Evolutionary conservation across 441 rosid species (phyloP), one percentile per base, ranked within the genome.

Genomic region (Erysimum cheiri): DNA sequence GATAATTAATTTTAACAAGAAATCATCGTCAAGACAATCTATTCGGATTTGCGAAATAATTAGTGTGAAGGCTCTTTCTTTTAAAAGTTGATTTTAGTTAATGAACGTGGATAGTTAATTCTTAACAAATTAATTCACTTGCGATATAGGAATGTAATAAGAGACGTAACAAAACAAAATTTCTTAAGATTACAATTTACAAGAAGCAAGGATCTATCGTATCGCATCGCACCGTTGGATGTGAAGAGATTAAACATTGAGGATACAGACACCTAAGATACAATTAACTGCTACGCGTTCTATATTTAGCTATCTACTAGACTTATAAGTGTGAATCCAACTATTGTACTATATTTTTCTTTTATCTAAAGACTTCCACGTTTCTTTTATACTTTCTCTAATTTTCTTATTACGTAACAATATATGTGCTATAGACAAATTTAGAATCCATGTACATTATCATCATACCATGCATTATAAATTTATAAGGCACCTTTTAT

Each of bases 61-160:
- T 31, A 31, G 44, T 39, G 43, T 39, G 43, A 31, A 39, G 43
- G 14, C 43, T 39, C 43, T 39, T 12, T 39, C 6, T 39, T 39
- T 31, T 31, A 5, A 31, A 31, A 31, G 33, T 31, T 31, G 8
- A 31, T 31, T 35, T 37, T 37, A 15, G 12, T 40, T 7, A 40
- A 40, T 39, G 54, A 54, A 61, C 44, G n/a, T n/a, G n/a, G n/a
- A n/a, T n/a, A 11, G 67, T 31, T 61, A 15, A 29, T 40, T 44
- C 54, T 31, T 14, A 61, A 61, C 54, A 15, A 31, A 46, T 33
- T 13, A 31, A 62, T 33, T 22, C 41, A 10, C 29, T n/a, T 62
- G 31, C 8, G 11, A 60, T 6, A 29, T 43, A 15, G 26, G 28
- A 19, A 47, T 2, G 0, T 22, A 1, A 22, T 47, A 17, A 47